These are phyloP conservation scores for Papilionanthe hybrid DNA, from an alignment of 116 monocot species.

Conservation along the genomic window DNA sequence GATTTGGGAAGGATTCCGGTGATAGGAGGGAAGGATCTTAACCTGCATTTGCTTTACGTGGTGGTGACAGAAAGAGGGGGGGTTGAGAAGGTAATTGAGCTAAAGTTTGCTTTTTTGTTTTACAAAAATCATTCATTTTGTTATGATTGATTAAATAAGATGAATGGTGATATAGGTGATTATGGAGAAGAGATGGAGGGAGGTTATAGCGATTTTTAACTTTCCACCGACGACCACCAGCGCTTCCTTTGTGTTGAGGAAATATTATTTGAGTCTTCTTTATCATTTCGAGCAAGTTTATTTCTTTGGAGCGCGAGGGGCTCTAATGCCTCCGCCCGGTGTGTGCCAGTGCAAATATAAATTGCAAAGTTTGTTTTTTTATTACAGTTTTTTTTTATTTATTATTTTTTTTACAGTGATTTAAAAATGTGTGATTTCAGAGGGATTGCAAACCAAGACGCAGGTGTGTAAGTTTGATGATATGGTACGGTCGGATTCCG, in stretches of 20 bases:
- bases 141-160: too few species aligned
- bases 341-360: not conserved
- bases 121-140: too few species aligned
- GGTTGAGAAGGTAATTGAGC: constrained; percentile 46
- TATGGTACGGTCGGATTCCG: not conserved
- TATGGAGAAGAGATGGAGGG: constrained; percentile 65
- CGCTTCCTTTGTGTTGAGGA: constrained; percentile 77
- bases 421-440: constrained; percentile 16
- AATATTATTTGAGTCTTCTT: constrained; percentile 73
- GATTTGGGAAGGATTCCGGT: constrained; percentile 51
- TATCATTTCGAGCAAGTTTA: constrained; percentile 78
- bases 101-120: not conserved
- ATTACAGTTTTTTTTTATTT: too few species aligned
- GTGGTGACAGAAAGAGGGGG: constrained; percentile 70
- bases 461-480: constrained; percentile 17
- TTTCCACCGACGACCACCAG: constrained; percentile 81
- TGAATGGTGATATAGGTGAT: constrained; percentile 35
- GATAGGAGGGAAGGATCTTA: constrained; percentile 75
- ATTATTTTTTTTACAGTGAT: not conserved
- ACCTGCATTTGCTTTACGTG: constrained; percentile 55
- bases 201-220: constrained; percentile 53
- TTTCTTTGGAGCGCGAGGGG: constrained; percentile 45
- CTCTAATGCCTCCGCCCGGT: constrained; percentile 57
- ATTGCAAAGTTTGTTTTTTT: not conserved
- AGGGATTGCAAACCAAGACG: constrained; percentile 39